Conservation (phyloP, 129 eudicot species). For the Flaveria bidentis region DNA sequence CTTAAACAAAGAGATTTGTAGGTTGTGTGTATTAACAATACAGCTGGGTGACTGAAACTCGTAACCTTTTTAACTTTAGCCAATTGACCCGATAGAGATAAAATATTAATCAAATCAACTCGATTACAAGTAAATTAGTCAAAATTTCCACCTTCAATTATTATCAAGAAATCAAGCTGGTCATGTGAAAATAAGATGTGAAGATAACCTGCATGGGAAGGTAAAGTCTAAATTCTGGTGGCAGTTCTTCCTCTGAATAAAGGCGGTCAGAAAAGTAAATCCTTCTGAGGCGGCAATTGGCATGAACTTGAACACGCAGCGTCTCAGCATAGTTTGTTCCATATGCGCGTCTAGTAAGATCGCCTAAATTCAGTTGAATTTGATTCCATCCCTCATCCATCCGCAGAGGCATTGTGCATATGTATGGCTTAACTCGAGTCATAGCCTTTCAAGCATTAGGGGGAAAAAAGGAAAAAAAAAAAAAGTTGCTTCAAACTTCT, state of each 20-base stretch:
- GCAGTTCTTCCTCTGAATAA: slow-evolving; percentile 97
- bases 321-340: slow-evolving; percentile 98
- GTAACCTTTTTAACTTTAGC: neutral
- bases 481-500: neutral
- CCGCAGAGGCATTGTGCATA: slow-evolving; percentile 97
- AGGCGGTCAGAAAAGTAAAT: slow-evolving; percentile 96
- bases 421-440: slow-evolving; percentile 92
- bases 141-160: neutral
- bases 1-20: neutral
- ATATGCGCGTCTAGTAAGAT: slow-evolving; percentile 88
- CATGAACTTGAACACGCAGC: slow-evolving; percentile 93
- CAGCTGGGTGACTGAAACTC: neutral
- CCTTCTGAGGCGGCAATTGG: slow-evolving; percentile 91
- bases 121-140: neutral
- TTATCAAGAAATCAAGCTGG: neutral
- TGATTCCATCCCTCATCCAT: slow-evolving; percentile 99
- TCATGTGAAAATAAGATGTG: neutral
- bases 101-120: neutral
- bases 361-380: slow-evolving; percentile 88
- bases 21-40: neutral
- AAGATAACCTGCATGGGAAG: slow-evolving; percentile 89
- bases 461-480: neutral
- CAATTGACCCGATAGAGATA: neutral
- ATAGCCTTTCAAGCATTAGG: slow-evolving; percentile 50
- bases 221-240: slow-evolving; percentile 95